Base-by-base conservation (phyloP, 257 asterid genomes). In the Ilex aquifolium region DNA sequence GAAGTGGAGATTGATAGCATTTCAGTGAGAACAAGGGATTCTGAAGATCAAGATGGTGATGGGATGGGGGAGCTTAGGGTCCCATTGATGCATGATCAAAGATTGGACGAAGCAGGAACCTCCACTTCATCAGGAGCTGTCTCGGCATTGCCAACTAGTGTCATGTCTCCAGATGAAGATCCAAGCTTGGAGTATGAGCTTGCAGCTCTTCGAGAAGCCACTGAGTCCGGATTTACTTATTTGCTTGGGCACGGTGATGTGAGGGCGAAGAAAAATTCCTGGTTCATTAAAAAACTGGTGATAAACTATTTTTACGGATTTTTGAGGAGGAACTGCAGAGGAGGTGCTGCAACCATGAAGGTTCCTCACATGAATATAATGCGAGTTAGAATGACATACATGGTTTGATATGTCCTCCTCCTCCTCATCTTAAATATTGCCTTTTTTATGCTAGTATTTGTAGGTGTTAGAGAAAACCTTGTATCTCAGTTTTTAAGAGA, bases 321-420 rank as follows among this genome's bases (percentile, higher is more conserved):
- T 76, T 69, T 93, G 82, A 84, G 95, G 87, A 76, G 77, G 72
- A 93, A 90, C 69, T 93, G 97, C 76, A 85, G 99, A 50, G 97
- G 95, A 10, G 96, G 97, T 13, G 84, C 89, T 54, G 99, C 99
- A 1, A 90, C 92, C 1, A 76, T 93, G 95, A 84, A 73, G 60
- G 97, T 88, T 52, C 99, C 99, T 69, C 97, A 88, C 62, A 83
- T 77, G 82, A 81, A 88, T 57, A 73, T 90, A 10, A 79, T 93
- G 54, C 86, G 77, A 74, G 99, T 93, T 59, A 82, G 92, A 36
- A 85, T 82, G 87, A 90, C 96, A 15, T 88, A 85, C 62, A 87
- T 88, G 97, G 99, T 93, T 31, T 90, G 85, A 87, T 67, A 40
- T 62, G 42, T 10, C 15, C 14, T 58, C 17, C 17, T 30, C 17